Evolutionary conservation across 768 basidiomycete species (phyloP).

Genomic region (Termitomyces sp.): DNA sequence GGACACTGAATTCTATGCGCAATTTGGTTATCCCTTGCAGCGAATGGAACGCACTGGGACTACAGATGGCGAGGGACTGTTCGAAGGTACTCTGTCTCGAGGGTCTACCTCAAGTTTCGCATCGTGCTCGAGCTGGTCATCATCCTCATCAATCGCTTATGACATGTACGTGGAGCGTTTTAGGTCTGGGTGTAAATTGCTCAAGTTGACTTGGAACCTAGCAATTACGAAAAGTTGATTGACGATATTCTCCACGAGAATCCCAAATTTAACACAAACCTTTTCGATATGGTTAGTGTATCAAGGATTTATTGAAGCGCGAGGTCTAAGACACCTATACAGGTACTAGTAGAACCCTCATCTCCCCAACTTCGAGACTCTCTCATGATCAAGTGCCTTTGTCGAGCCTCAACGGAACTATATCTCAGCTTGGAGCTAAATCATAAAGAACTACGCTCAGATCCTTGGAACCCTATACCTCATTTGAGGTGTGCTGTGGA

Average conservation of each 20-base stretch:
- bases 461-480: slow-evolving; percentile 53
- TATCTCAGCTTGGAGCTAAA: slow-evolving; percentile 39
- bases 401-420: slow-evolving; percentile 31
- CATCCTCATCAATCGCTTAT: slow-evolving; percentile 24
- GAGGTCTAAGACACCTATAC: neutral
- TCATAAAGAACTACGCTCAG: slow-evolving; percentile 34
- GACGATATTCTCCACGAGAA: slow-evolving; percentile 23
- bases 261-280: slow-evolving; percentile 14
- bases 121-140: slow-evolving; percentile 23
- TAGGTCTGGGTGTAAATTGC: neutral
- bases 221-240: slow-evolving; percentile 27
- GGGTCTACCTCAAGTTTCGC: slow-evolving; percentile 14
- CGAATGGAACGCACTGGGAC: slow-evolving; percentile 27
- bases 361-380: slow-evolving; percentile 19
- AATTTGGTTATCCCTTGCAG: slow-evolving; percentile 29
- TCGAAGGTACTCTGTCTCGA: slow-evolving; percentile 14
- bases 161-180: slow-evolving; percentile 20
- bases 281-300: slow-evolving; percentile 17
- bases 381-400: slow-evolving; percentile 37
- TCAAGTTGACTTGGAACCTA: slow-evolving; percentile 8
- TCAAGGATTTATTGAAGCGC: neutral
- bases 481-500: slow-evolving; percentile 40
- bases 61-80: slow-evolving; percentile 18
- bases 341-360: slow-evolving; percentile 30
- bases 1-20: slow-evolving; percentile 15